phyloP scores from a whole-genome alignment of 768 basidiomycete genomes.

The Mycena galericulata region DNA sequence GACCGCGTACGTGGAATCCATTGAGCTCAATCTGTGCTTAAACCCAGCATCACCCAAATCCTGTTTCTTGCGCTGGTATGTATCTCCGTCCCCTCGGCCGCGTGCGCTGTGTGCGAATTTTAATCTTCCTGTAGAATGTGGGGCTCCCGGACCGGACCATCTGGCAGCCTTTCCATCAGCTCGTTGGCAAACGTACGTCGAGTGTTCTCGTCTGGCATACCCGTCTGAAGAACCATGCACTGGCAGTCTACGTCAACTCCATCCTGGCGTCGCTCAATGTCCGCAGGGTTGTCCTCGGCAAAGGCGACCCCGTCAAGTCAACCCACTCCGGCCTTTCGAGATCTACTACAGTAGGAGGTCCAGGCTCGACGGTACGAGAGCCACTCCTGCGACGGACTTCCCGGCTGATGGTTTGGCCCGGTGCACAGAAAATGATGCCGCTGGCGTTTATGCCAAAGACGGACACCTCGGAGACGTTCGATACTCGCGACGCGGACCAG shows the following conservation, averaged over 20 bases:
- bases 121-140: slow-evolving; percentile 12
- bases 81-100: not conserved
- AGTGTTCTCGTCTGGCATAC: no score
- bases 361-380: slow-evolving; percentile 14
- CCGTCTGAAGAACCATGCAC: not conserved
- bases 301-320: slow-evolving; percentile 10
- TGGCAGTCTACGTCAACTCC: slow-evolving; percentile 26
- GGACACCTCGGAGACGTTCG: not conserved
- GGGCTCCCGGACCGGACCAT: slow-evolving; percentile 7
- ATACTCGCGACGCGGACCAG: not conserved
- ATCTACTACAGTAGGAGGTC: not conserved
- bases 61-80: slow-evolving; percentile 24
- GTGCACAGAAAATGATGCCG: slow-evolving; percentile 2
- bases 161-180: slow-evolving; percentile 30
- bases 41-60: slow-evolving; percentile 16
- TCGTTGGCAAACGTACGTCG: slow-evolving; percentile 22
- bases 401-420: not conserved
- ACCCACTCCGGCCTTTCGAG: not conserved
- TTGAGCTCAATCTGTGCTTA: not conserved
- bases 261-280: slow-evolving; percentile 23
- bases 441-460: slow-evolving; percentile 8
- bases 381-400: not conserved
- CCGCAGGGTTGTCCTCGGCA: slow-evolving; percentile 10
- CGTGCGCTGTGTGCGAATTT: not conserved
- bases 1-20: slow-evolving; percentile 18